Conservation (phyloP, 495 filamentous ascomycete species). For the Corynascus novoguineensis region DNA sequence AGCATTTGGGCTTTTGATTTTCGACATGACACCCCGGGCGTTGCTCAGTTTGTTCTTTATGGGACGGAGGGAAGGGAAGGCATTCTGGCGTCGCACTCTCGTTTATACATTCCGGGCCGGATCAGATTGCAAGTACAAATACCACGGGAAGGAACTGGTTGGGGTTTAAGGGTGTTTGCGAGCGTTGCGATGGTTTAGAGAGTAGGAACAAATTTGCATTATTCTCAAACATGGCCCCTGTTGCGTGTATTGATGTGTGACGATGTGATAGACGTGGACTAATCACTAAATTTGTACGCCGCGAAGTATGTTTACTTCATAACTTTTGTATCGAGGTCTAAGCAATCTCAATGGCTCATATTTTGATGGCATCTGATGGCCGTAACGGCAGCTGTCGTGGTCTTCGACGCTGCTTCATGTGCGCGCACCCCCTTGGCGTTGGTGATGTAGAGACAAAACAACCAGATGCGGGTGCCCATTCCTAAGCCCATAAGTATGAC, state of each 20-base stretch:
- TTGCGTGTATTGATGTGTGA: background rate
- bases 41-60: background rate
- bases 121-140: background rate
- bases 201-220: background rate
- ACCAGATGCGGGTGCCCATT: too few relatives aligned
- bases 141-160: conserved; percentile 1
- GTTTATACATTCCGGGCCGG: background rate
- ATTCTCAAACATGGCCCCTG: background rate
- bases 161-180: background rate
- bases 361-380: too few relatives aligned
- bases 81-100: conserved; percentile 5
- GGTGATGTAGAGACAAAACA: background rate
- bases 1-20: conserved; percentile 1
- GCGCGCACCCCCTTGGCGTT: too few relatives aligned
- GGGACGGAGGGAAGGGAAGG: background rate
- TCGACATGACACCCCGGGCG: background rate
- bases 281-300: too few relatives aligned
- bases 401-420: too few relatives aligned
- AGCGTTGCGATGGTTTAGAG: conserved; percentile 7
- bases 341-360: too few relatives aligned
- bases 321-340: too few relatives aligned
- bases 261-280: background rate
- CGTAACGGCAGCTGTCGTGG: too few relatives aligned
- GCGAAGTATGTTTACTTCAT: too few relatives aligned
- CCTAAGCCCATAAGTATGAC: too few relatives aligned